Conservation (phyloP, 192 early-diverging fungal species). For the Coemansia sp. region DNA sequence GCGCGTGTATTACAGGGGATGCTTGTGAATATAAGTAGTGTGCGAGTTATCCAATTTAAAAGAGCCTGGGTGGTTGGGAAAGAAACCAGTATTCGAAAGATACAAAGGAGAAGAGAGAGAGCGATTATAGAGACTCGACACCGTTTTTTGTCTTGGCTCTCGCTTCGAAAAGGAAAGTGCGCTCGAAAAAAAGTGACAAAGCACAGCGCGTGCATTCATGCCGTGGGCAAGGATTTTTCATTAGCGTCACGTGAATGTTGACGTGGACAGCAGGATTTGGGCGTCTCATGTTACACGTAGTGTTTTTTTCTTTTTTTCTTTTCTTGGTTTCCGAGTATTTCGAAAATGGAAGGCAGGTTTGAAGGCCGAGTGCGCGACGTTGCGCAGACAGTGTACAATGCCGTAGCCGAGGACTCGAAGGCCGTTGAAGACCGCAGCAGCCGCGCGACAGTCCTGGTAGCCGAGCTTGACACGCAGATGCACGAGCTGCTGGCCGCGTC, state of each 20-base stretch:
- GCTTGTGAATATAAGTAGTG: background rate
- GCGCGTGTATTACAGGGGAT: background rate
- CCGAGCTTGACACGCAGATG: constrained; percentile 48
- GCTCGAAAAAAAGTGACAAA: background rate
- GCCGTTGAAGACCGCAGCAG: constrained; percentile 26
- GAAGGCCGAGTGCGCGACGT: constrained; percentile 38
- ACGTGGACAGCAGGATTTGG: background rate
- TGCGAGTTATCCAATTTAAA: background rate
- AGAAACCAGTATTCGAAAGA: background rate
- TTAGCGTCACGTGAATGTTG: background rate
- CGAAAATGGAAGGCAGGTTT: constrained; percentile 14
- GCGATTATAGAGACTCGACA: background rate
- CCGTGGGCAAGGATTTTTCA: background rate
- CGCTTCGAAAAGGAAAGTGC: too few relatives aligned
- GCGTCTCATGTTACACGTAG: too few relatives aligned
- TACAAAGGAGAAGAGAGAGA: background rate
- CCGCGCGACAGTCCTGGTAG: constrained; percentile 20
- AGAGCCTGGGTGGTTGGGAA: background rate
- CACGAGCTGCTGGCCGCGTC: constrained; percentile 36
- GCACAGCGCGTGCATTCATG: background rate
- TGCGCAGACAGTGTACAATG: constrained; percentile 29
- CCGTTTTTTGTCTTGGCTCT: background rate
- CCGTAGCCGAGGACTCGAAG: constrained; percentile 18
- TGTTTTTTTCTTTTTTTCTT: background rate
- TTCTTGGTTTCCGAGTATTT: background rate